Base-by-base conservation (phyloP, 192 early-diverging fungal species). In the Coemansia sp. region DNA sequence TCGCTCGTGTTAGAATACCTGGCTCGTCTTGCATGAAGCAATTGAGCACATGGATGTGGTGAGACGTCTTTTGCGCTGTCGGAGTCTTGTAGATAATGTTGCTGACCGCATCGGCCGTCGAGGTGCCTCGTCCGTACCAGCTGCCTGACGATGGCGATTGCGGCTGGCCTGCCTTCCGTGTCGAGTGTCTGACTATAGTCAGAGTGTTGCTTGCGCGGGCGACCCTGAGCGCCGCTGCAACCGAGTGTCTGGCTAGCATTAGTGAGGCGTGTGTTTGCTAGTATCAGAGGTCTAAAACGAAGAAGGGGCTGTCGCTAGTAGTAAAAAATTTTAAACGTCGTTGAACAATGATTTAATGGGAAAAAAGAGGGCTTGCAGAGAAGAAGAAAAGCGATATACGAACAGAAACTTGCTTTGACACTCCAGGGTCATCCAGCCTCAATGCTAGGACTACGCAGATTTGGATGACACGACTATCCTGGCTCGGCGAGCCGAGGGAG, bases 1-100 rank as follows among this genome's bases (percentile, higher is more conserved):
- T 90, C 4, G 92, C 86, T 50, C 91, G 87, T 67, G 88, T 89
- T 66, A 94, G 76, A 14, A 92, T 92, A 61, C 92, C 92, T 16
- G 91, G 92, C 63, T 94, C 93, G 84, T 95, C 91, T 58, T 92
- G 90, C 66, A 97, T 95, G 55, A 99, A 89, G 76, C 94, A 95
- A 87, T 95, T 97, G 35, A 99, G 89, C 63, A 96, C 86, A 69
- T 97, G 77, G n/a, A 70, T 72, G 65, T 80, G 77, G 65, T 67
- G 68, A 60, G 72, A 64, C 57, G 77, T 79, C 74, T 77, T 84
- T 33, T 74, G 74, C 62, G 75, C 80, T 57, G 80, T 77, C 60
- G 80, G 80, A 44, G 80, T 76, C 74, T 76, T 73, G 76, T 77
- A 76, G 68, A 84, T 73, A 57, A 78, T 75, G 67, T 76, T 73